Evolutionary conservation across 495 filamentous ascomycete genomes (phyloP).

Genomic region (Patellaria atrata): DNA sequence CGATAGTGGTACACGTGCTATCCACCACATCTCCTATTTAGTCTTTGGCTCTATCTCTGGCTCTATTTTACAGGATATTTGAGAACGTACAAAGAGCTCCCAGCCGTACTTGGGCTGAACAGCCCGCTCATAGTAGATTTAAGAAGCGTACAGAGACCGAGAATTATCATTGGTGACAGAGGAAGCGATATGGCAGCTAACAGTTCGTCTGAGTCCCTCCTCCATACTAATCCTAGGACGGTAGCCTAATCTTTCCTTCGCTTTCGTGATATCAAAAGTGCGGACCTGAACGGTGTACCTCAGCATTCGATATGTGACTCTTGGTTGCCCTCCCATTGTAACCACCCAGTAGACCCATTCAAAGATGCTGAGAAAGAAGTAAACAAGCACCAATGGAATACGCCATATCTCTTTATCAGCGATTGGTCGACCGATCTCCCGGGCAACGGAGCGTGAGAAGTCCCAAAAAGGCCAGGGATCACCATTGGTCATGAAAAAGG

Average conservation of each 20-base stretch:
- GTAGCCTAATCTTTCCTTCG: conserved; percentile 11
- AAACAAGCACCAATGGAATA: conserved; percentile 4
- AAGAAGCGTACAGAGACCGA: too few species aligned
- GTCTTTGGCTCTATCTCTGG: too few species aligned
- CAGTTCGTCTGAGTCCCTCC: conserved; percentile 2
- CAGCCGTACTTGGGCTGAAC: too few species aligned
- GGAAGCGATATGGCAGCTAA: conserved; percentile 2
- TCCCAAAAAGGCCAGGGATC: conserved; percentile 10
- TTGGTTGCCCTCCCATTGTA: conserved; percentile 6
- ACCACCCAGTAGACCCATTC: conserved; percentile 6
- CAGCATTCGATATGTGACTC: conserved; percentile 4
- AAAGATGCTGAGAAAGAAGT: conserved; percentile 3
- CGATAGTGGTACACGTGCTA: too few species aligned
- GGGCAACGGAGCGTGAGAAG: conserved; percentile 1
- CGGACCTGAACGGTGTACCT: conserved; percentile 2
- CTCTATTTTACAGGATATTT: too few species aligned
- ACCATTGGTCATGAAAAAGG: conserved; percentile 8
- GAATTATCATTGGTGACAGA: too few species aligned
- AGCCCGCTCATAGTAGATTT: too few species aligned
- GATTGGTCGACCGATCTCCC: conserved; percentile 1
- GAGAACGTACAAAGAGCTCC: too few species aligned
- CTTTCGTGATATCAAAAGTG: conserved; percentile 11
- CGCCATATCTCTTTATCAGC: conserved; percentile 3
- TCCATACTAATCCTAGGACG: conserved; percentile 5
- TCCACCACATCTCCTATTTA: too few species aligned